Percentiles rank a stretch among this genome's conserved stretches.
phyloP scores from a whole-genome alignment of 2,329 filamentous ascomycete genomes.

The Colletotrichum plurivorum region DNA sequence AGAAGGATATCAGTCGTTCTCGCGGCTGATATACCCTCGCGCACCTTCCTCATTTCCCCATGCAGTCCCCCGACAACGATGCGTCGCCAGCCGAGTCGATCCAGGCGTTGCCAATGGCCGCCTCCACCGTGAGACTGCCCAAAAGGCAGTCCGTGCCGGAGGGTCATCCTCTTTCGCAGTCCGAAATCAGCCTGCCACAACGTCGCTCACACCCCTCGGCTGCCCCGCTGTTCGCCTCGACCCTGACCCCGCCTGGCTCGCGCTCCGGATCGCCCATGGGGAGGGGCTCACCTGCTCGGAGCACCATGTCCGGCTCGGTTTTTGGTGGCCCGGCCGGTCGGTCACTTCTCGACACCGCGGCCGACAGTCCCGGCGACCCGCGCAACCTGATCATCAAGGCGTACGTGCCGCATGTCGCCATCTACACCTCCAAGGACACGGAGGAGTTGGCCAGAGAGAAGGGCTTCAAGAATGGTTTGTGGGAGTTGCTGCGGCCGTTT shows the following conservation, averaged over 20 bases:
- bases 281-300: conserved; percentile 69
- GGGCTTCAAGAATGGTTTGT: conserved; percentile 85
- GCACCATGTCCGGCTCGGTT: conserved; percentile 69
- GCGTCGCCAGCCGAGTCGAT: conserved; percentile 75
- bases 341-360: conserved; percentile 59
- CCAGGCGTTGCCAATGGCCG: conserved; percentile 77
- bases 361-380: conserved; percentile 66
- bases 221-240: conserved; percentile 75
- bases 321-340: conserved; percentile 63
- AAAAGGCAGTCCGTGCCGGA: conserved; percentile 72
- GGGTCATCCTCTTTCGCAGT: conserved; percentile 61
- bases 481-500: conserved; percentile 90
- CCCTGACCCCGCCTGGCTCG: conserved; percentile 77
- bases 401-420: conserved; percentile 90
- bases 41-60: conserved; percentile 63
- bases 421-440: conserved; percentile 89
- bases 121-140: conserved; percentile 70
- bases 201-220: conserved; percentile 70
- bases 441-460: conserved; percentile 86
- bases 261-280: conserved; percentile 78
- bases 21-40: conserved; percentile 32
- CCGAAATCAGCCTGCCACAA: conserved; percentile 68
- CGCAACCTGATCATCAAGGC: conserved; percentile 81
- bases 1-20: conserved; percentile 35
- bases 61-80: conserved; percentile 78